phyloP scores from a whole-genome alignment of 2,329 filamentous ascomycete genomes.

The Aurifilum marmelostoma region DNA sequence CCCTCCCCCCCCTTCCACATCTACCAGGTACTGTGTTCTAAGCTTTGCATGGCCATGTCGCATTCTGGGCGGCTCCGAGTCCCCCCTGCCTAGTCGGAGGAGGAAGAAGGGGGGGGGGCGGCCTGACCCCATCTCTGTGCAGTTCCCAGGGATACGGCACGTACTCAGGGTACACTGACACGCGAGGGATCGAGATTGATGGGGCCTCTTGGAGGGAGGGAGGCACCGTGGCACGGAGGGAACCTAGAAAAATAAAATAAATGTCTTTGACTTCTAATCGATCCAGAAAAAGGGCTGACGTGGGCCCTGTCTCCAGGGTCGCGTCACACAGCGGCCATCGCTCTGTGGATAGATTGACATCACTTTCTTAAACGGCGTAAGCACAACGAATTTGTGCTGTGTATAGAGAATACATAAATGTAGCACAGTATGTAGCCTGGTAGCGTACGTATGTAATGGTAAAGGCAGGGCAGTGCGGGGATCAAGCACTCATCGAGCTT shows the following conservation, averaged over 20 bases:
- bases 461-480: not conserved
- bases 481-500: not conserved
- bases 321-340: not conserved
- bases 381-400: not conserved
- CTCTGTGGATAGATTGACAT: not conserved
- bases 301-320: not conserved
- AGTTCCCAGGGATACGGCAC: not conserved
- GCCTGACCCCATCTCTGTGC: not conserved
- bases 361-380: not conserved
- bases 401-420: not conserved
- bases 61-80: not conserved
- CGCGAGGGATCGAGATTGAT: constrained; percentile 3
- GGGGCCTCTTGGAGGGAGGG: not conserved
- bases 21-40: no score
- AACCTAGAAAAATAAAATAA: not conserved
- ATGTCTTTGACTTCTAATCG: not conserved
- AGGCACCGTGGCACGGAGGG: no score
- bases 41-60: no score
- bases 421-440: not conserved
- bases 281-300: not conserved
- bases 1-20: no score
- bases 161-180: not conserved
- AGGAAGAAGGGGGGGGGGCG: no score
- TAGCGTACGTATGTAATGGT: no score
- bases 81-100: not conserved